Base-by-base conservation (phyloP, 495 filamentous ascomycete genomes). In the Neurospora hispaniola region DNA sequence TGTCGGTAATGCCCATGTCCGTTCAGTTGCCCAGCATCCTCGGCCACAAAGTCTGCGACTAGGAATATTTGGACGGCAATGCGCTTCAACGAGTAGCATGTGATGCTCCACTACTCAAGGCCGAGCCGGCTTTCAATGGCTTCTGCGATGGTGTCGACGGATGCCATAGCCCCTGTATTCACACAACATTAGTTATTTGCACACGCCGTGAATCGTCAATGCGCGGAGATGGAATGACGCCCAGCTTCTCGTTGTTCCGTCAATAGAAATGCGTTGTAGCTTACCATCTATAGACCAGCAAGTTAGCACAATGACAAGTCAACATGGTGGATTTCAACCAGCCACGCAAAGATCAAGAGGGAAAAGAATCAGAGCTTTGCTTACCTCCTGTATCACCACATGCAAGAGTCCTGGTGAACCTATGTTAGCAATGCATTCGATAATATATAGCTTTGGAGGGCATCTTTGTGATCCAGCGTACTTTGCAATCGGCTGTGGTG, bases 61-160 rank as follows among this genome's bases (percentile, higher is more conserved):
- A 10, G 23, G 4, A 12, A 23, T 5, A 9, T 23, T 23, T 10
- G 20, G 46, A 54, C 43, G 7, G 23, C 46, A 54, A 23, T 20
- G 20, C 20, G 20, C 46, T 12, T 54, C n/a, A 54, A 5, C 20
- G 20, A 54, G 4, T 48, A 20, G 18, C 2, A 46, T 20, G 43
- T 4, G n/a, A 16, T 43, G 42, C 42, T 16, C 18, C 2, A 20
- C n/a, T 48, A 48, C 20, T 59, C 48, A 18, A 86, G 77, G 1
- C 80, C 79, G 48, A 90, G 72, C 68, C 76, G 76, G 41, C 77
- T 71, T 75, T 91, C 86, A 62, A 96, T 89, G 2, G 82, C 79
- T n/a, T 76, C 74, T 39, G 93, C 88, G 78, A 97, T 91, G 31
- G 89, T 84, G 79, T 95, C 92, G n/a, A 93, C 94, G 81, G 92